A percentile compares a stretch with the other conserved stretches of the same genome.
These are phyloP conservation scores for Buxus sempervirens DNA, from an alignment of 164 flowering plant genomes.

Conservation along the genomic window DNA sequence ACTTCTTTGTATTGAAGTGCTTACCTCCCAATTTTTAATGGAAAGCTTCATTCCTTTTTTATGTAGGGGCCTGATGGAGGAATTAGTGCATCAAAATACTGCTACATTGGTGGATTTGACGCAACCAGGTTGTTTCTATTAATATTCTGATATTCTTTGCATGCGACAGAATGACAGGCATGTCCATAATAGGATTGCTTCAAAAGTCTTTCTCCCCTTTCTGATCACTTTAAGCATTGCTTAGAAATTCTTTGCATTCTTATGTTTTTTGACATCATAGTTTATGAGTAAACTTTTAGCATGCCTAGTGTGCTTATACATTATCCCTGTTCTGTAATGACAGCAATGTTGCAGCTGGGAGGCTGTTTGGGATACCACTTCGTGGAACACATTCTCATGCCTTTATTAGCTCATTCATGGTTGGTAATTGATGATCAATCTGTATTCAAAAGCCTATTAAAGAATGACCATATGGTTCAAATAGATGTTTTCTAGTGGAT, in stretches of 20 bases:
- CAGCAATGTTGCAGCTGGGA: conserved; percentile 97
- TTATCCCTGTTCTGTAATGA: conserved; percentile 9
- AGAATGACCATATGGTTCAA: not conserved
- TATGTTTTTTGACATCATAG: not conserved
- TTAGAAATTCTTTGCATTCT: not conserved
- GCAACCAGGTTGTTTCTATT: conserved; percentile 70
- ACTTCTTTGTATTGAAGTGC: conserved; percentile 5
- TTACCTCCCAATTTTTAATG: conserved; percentile 10
- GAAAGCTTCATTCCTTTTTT: conserved; percentile 10
- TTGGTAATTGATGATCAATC: conserved; percentile 28
- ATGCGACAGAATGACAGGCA: too few relatives aligned
- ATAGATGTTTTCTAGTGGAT: not conserved
- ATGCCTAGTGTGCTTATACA: not conserved
- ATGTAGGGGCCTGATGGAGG: conserved; percentile 99
- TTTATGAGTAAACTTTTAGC: not conserved
- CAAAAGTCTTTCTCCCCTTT: not conserved
- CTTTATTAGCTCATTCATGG: conserved; percentile 98
- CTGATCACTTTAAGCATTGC: conserved; percentile 1
- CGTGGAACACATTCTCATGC: conserved; percentile 99
- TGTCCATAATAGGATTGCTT: too few relatives aligned
- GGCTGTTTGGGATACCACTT: conserved; percentile 90
- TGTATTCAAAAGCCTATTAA: not conserved
- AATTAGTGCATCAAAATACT: conserved; percentile 84
- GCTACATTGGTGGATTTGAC: conserved; percentile 96
- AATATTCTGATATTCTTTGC: not conserved